These are phyloP conservation scores for Mycena polygramma DNA, from an alignment of 768 basidiomycete species.

Conservation along the genomic window DNA sequence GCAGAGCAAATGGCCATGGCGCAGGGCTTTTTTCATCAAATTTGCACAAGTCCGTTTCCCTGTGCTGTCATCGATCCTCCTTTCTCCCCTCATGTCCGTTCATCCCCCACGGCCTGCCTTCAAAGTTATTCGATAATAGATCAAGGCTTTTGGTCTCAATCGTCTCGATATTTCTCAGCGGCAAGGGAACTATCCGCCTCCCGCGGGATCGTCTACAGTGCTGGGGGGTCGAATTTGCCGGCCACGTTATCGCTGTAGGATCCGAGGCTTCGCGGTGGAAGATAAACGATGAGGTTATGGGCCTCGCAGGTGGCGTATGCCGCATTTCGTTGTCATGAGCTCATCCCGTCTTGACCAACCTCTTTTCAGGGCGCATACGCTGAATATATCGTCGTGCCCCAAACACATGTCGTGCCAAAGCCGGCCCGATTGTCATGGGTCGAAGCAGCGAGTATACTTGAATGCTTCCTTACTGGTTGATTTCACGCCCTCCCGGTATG, in stretches of 20 bases:
- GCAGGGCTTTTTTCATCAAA: too few relatives aligned
- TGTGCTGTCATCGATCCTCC: too few relatives aligned
- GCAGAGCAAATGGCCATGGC: too few relatives aligned
- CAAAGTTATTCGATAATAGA: too few relatives aligned
- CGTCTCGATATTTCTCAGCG: slow-evolving; percentile 87
- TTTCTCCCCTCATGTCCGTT: too few relatives aligned
- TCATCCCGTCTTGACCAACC: slow-evolving; percentile 20
- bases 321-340: slow-evolving; percentile 17
- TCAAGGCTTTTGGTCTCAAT: slow-evolving; percentile 90
- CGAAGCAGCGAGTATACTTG: slow-evolving; percentile 90
- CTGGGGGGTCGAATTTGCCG: slow-evolving; percentile 93
- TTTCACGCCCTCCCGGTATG: slow-evolving; percentile 10
- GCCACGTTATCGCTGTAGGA: slow-evolving; percentile 69
- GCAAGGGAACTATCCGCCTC: slow-evolving; percentile 79
- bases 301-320: slow-evolving; percentile 85
- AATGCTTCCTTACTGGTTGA: slow-evolving; percentile 89
- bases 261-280: slow-evolving; percentile 65
- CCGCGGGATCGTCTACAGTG: slow-evolving; percentile 81
- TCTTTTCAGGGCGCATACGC: slow-evolving; percentile 86
- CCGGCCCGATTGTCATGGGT: slow-evolving; percentile 82
- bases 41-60: too few relatives aligned
- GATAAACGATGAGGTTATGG: slow-evolving; percentile 80
- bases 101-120: too few relatives aligned
- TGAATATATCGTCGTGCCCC: slow-evolving; percentile 80
- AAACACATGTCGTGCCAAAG: slow-evolving; percentile 80